Evolutionary conservation across 192 early-diverging fungal genomes (phyloP), one percentile per base, ranked within the genome.

Genomic region (Entomortierella chlamydospora): DNA sequence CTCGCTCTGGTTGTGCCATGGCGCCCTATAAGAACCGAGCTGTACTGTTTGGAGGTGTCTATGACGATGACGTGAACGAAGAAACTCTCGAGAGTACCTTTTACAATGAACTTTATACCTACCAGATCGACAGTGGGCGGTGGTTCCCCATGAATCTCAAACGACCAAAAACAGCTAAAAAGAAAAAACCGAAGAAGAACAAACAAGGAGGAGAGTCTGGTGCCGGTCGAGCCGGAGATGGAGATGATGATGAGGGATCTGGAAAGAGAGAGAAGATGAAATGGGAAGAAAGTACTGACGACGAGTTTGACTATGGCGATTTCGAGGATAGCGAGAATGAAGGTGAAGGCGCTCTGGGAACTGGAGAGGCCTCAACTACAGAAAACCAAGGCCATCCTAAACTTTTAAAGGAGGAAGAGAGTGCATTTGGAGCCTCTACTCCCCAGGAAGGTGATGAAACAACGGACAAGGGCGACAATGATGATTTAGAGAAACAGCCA

Each of bases 21-120:
- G 83, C 85, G 0, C 76, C 81, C 0, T 82, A 86, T 53, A 93
- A 92, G 72, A 86, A 84, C 56, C 76, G 85, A 18, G 92, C 84
- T 1, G 83, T 89, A 12, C 56, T 92, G 69, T 92, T 85, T 47
- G 86, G 84, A 33, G 92, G 92, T 3, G 92, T 93, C 1, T 82
- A 63, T 33, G 92, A 93, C 64, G 81, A 90, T 22, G 86, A 89
- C 52, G 89, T 90, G 64, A 87, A 83, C 29, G 90, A 90, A 29
- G 91, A 92, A 47, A 83, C 81, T 0, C 58, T 91, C 43, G 87
- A 89, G 66, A 83, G 82, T 73, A 83, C 88, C 0, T 91, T 87
- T 56, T 87, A 81, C 61, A 86, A 86, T 49, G 90, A 93, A 50
- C 73, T 91, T 78, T 83, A 83, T 51, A 86, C 84, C 34, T 88